These are phyloP conservation scores for Mangifera indica DNA, from an alignment of 345 rosid genomes.

Conservation along the genomic window DNA sequence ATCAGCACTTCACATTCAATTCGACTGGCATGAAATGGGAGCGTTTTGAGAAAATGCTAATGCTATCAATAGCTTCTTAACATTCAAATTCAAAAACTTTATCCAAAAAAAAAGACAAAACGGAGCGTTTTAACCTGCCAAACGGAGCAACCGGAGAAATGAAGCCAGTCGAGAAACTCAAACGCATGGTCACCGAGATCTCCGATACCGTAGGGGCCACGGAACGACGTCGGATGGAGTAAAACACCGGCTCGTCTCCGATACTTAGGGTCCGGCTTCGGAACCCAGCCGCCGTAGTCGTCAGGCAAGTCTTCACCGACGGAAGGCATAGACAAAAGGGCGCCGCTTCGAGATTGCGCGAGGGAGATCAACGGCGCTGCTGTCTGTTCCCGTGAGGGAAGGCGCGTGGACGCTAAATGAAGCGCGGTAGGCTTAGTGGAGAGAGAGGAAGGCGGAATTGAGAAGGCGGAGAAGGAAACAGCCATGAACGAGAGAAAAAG, in stretches of 20 bases:
- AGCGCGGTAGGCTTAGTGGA: not conserved
- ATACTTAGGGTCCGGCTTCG: constrained; percentile 37
- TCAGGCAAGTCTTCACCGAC: constrained; percentile 65
- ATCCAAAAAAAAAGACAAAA: not conserved
- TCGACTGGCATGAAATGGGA: not conserved
- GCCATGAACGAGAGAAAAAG: constrained; percentile 19
- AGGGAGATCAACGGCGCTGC: not conserved
- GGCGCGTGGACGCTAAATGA: not conserved
- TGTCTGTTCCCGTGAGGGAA: not conserved
- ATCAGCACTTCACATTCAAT: not conserved
- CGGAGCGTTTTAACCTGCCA: constrained; percentile 64
- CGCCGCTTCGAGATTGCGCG: constrained; percentile 1
- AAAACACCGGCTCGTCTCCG: constrained; percentile 79
- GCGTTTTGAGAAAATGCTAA: no score
- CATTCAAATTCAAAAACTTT: not conserved
- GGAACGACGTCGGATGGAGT: constrained; percentile 92
- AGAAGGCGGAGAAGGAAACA: not conserved
- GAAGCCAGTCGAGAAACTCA: constrained; percentile 88
- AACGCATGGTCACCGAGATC: constrained; percentile 81
- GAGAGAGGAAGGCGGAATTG: not conserved
- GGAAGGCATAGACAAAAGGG: constrained; percentile 26
- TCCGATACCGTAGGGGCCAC: constrained; percentile 78
- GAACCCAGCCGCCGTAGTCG: constrained; percentile 60
- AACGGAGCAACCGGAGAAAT: constrained; percentile 72
- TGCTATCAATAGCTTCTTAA: no score